Evolutionary conservation across 176 grass and related monocot genomes (phyloP).

Genomic region (Panicum miliaceum): DNA sequence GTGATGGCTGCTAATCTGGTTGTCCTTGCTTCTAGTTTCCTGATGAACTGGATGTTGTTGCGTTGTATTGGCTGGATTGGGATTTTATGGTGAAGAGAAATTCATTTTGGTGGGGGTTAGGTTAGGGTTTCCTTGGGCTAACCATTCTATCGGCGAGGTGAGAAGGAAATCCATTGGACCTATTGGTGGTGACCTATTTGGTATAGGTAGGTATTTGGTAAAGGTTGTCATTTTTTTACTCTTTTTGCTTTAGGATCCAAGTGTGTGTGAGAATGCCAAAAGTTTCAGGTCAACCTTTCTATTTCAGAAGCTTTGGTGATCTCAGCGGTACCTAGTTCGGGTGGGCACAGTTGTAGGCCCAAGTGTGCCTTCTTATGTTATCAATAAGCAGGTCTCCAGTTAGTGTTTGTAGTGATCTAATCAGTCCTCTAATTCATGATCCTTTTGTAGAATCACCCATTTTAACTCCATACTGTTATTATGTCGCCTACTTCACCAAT

Average conservation of each 20-base stretch:
- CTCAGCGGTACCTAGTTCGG: not conserved
- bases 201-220: not conserved
- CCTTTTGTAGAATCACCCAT: not conserved
- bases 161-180: not conserved
- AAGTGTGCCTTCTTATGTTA: not conserved
- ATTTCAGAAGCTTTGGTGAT: not conserved
- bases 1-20: not conserved
- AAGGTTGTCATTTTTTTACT: not conserved
- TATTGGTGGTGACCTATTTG: not conserved
- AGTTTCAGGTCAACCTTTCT: not conserved
- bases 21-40: not conserved
- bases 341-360: not conserved
- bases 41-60: not conserved
- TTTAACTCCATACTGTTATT: not conserved
- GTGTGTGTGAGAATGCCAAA: not conserved
- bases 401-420: not conserved
- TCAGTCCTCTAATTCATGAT: not conserved
- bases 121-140: not conserved
- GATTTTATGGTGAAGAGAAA: not conserved
- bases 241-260: not conserved
- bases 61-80: not conserved
- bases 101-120: not conserved
- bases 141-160: not conserved
- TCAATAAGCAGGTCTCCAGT: not conserved
- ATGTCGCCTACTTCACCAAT: not conserved